These are phyloP conservation scores for Sporothrix inflata DNA, from an alignment of 2,329 filamentous ascomycete species.

Conservation along the genomic window DNA sequence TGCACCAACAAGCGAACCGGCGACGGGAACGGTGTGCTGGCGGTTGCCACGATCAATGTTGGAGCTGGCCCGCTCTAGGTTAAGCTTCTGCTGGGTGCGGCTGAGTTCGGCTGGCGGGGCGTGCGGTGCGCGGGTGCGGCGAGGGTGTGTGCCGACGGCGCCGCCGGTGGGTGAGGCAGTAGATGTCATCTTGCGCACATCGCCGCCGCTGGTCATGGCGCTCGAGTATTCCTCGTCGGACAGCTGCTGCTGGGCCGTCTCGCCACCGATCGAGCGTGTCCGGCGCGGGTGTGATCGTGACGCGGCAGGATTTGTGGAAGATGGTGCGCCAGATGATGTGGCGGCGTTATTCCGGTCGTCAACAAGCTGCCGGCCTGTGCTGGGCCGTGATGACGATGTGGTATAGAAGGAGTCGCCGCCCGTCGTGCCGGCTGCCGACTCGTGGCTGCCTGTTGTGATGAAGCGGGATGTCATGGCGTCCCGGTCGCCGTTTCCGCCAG, in stretches of 20 bases:
- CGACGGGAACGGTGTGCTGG: conserved; percentile 38
- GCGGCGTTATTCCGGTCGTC: conserved; percentile 35
- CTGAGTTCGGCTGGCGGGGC: conserved; percentile 58
- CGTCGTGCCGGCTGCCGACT: conserved; percentile 52
- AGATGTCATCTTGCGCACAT: background rate
- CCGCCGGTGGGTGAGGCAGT: background rate
- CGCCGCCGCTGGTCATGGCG: background rate
- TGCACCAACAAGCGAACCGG: conserved; percentile 54
- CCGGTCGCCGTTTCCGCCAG: conserved; percentile 48
- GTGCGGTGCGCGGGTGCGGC: conserved; percentile 27
- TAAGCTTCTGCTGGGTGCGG: conserved; percentile 74
- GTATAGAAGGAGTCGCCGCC: conserved; percentile 59
- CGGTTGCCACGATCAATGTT: conserved; percentile 67
- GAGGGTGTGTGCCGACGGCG: conserved; percentile 18
- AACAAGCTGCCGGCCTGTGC: conserved; percentile 26
- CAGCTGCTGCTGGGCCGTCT: background rate
- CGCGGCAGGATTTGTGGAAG: background rate
- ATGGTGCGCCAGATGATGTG: background rate
- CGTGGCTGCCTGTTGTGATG: conserved; percentile 48
- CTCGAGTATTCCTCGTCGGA: conserved; percentile 23
- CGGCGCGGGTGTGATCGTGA: conserved; percentile 8
- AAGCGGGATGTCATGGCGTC: conserved; percentile 63
- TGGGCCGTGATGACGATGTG: conserved; percentile 37
- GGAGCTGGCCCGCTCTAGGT: conserved; percentile 73
- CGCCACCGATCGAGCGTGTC: conserved; percentile 13